Base-by-base conservation (phyloP, 805 yeast species). In the Spathaspora girioi region DNA sequence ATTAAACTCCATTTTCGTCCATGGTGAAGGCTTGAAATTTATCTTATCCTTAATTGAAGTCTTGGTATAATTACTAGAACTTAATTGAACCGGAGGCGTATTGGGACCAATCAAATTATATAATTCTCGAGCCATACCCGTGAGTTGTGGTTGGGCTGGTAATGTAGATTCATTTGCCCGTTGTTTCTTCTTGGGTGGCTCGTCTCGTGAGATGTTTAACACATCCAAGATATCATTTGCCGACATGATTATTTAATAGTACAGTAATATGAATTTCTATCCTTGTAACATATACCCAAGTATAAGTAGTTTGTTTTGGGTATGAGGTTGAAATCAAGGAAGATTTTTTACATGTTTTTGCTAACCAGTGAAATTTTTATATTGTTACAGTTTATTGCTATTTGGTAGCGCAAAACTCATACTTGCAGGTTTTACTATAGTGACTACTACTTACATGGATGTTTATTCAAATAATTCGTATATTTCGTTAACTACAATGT, bases 31-130 rank as follows among this genome's bases (percentile, higher is more conserved):
- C 54, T 83, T 86, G 17, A 79, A 75, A 52, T 81, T 81, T 48
- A 89, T 75, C 57, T 82, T 79, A 53, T 84, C 89, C 56, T 85
- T 86, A 62, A 84, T 84, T 55, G 82, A 77, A 20, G 38, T 54
- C 79, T 79, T n/a, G 23, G 27, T 23, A 17, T 43, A 41, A 78
- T 79, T 7, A 79, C 51, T 56, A 40, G 58, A 51, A 3, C 62
- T 46, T n/a, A 75, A 50, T 51, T 56, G 67, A n/a, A 73, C 81
- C 0, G 98, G 92, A 0, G 99, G 97, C 1, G 96, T 83, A 66
- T 90, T 90, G 40, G 94, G 92, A 5, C 99, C 99, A 41, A 94
- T 73, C 49, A 96, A 76, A 56, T 87, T 87, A 67, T 87, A 92
- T 49, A 94, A 73, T 65, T 94, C 99, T 58, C 98, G 79, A 55